A percentile compares a stretch with the other conserved stretches of the same genome.
These are phyloP conservation scores for Hygrophila difformis DNA, from an alignment of 257 asterid species.

Conservation along the genomic window DNA sequence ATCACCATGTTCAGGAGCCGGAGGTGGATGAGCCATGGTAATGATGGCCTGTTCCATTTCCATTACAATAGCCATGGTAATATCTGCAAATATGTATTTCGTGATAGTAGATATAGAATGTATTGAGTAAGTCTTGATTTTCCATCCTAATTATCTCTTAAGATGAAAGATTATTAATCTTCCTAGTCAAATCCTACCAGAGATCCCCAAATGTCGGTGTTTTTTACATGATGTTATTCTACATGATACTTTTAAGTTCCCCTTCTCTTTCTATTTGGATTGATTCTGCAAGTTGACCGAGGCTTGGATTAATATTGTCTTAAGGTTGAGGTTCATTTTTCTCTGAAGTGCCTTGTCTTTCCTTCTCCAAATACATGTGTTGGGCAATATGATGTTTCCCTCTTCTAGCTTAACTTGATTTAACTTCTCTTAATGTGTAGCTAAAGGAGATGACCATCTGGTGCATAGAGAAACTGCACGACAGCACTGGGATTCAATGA, in stretches of 20 bases:
- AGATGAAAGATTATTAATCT: no score
- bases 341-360: neutral
- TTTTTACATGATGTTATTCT: neutral
- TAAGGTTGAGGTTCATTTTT: neutral
- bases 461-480: conserved; percentile 60
- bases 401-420: conserved; percentile 14
- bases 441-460: conserved; percentile 71
- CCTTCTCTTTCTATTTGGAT: conserved; percentile 4
- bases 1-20: no score
- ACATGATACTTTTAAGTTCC: neutral
- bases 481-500: conserved; percentile 83
- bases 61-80: neutral
- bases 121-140: neutral
- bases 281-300: conserved; percentile 5
- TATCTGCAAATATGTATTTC: conserved; percentile 8
- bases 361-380: conserved; percentile 3
- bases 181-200: no score
- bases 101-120: neutral
- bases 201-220: no score
- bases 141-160: no score
- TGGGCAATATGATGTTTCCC: neutral
- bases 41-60: no score
- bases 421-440: conserved; percentile 43
- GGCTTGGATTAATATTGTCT: neutral
- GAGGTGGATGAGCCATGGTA: no score